phyloP scores from a whole-genome alignment of 2,329 filamentous ascomycete species.

The Purpureocillium lavendulum region DNA sequence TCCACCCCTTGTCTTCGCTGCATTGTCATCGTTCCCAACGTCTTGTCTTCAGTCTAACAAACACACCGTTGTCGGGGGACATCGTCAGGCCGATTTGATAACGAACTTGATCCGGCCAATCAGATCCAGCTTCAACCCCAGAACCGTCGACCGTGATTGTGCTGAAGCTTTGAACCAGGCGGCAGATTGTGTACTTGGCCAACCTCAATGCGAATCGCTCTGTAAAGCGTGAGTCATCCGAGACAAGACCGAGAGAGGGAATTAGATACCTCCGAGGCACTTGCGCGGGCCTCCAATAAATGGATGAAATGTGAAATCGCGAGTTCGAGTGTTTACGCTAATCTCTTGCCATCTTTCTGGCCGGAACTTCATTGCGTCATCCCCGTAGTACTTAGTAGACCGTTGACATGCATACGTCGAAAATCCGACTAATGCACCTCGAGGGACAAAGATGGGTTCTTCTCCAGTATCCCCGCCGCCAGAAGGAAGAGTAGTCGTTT shows the following conservation, averaged over 20 bases:
- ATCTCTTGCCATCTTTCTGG: not conserved
- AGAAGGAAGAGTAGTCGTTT: not conserved
- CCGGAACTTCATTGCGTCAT: too few relatives aligned
- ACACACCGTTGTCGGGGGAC: too few relatives aligned
- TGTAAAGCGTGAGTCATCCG: constrained; percentile 2
- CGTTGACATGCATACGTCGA: too few relatives aligned
- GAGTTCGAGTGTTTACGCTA: constrained; percentile 1
- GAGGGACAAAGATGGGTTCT: too few relatives aligned
- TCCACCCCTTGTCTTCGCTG: too few relatives aligned
- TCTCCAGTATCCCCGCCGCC: too few relatives aligned
- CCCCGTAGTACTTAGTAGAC: too few relatives aligned
- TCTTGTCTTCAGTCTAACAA: too few relatives aligned
- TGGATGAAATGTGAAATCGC: constrained; percentile 6
- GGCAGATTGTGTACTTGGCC: constrained; percentile 7
- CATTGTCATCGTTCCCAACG: too few relatives aligned
- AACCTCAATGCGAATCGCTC: constrained; percentile 6
- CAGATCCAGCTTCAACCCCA: not conserved
- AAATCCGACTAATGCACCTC: too few relatives aligned
- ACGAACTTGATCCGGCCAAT: constrained; percentile 4
- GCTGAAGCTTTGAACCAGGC: constrained; percentile 4
- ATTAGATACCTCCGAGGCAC: constrained; percentile 5
- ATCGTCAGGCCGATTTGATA: constrained; percentile 3
- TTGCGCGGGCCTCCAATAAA: constrained; percentile 7
- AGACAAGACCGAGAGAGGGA: not conserved
- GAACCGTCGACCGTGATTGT: constrained; percentile 3